Percentiles rank a stretch among this genome's conserved stretches.
Conservation (phyloP, 2,329 filamentous ascomycete genomes). For the Sphaerostilbella broomeana region DNA sequence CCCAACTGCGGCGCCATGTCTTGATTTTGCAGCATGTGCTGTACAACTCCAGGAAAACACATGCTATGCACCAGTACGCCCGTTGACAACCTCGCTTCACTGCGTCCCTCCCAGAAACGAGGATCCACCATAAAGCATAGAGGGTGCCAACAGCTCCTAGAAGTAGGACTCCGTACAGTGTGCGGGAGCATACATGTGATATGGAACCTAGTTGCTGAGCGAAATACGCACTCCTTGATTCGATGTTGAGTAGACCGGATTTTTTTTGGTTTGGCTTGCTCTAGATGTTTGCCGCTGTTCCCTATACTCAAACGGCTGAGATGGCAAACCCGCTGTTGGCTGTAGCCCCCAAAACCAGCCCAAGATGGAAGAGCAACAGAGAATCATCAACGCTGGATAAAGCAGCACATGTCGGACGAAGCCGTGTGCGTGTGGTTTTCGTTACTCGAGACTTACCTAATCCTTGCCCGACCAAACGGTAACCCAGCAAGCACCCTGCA, state of each 20-base stretch:
- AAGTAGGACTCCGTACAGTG: too few relatives aligned
- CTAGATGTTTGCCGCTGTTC: not conserved
- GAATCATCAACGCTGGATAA: too few relatives aligned
- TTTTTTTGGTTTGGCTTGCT: too few relatives aligned
- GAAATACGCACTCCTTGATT: too few relatives aligned
- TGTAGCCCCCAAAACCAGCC: slow-evolving; percentile 6
- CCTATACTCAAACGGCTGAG: slow-evolving; percentile 3
- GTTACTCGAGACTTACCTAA: slow-evolving; percentile 16
- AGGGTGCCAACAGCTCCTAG: too few relatives aligned
- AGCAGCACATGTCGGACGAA: slow-evolving; percentile 9
- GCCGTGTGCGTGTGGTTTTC: slow-evolving; percentile 10
- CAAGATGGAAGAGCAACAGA: slow-evolving; percentile 6
- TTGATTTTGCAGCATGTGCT: too few relatives aligned
- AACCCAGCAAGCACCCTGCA: slow-evolving; percentile 8
- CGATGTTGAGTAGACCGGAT: too few relatives aligned
- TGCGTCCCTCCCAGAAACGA: slow-evolving; percentile 7
- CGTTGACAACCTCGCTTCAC: slow-evolving; percentile 8
- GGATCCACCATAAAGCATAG: too few relatives aligned
- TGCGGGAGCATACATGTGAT: too few relatives aligned
- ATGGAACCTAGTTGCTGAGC: too few relatives aligned
- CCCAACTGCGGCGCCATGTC: not conserved
- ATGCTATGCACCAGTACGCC: slow-evolving; percentile 12
- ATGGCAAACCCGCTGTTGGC: slow-evolving; percentile 1
- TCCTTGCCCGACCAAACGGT: slow-evolving; percentile 5
- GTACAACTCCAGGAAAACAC: slow-evolving; percentile 6